These are phyloP conservation scores for Cucurbita ficifolia DNA, from an alignment of 306 rosid genomes.

Conservation along the genomic window DNA sequence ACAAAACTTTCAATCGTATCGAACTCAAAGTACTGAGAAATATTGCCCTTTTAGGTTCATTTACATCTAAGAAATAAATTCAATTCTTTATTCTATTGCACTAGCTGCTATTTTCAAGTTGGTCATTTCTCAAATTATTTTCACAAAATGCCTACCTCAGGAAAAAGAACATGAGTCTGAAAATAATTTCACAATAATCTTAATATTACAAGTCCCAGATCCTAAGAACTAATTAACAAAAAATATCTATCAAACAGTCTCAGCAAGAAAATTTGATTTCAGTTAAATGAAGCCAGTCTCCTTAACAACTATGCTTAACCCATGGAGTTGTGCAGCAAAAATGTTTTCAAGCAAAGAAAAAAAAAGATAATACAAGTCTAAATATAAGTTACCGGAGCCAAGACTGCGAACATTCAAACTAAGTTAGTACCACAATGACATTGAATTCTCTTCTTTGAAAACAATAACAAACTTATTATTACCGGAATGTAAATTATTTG, in stretches of 20 bases:
- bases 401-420: neutral
- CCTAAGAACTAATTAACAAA: neutral
- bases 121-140: neutral
- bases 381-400: neutral
- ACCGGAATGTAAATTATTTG: conserved; percentile 55
- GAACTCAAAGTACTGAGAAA: neutral
- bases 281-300: neutral
- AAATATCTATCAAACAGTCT: neutral
- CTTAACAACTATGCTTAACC: neutral
- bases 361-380: neutral
- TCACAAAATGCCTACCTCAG: neutral
- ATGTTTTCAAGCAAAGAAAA: neutral
- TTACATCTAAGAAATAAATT: neutral
- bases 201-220: neutral
- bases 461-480: conserved; percentile 5
- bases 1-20: neutral
- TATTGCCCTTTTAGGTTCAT: neutral
- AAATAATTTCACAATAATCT: neutral
- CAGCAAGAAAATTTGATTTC: neutral
- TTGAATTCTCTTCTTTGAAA: neutral
- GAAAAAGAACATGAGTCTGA: neutral
- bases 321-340: neutral
- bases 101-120: neutral
- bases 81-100: neutral
- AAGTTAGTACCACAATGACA: neutral